Evolutionary conservation across 192 early-diverging fungal species (phyloP).

Genomic region (Thamnidium elegans): DNA sequence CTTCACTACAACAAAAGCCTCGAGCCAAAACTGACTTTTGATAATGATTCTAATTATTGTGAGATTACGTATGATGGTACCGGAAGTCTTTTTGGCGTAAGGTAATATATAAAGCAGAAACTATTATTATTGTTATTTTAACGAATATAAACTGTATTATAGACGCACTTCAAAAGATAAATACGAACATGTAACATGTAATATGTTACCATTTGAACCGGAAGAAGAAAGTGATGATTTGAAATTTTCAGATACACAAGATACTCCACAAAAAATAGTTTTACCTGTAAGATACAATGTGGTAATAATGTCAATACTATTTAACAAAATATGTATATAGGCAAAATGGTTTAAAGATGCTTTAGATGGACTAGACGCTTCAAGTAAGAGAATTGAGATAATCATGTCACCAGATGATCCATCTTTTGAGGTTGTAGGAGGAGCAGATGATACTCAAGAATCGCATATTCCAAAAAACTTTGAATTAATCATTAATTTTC

Average conservation of each 20-base stretch:
- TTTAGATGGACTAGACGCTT: conserved; percentile 14
- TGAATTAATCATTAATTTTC: conserved; percentile 1
- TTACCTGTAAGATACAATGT: conserved; percentile 8
- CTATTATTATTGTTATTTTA: neutral
- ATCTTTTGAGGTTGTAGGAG: conserved; percentile 10
- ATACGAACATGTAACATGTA: neutral
- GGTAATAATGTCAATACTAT: neutral
- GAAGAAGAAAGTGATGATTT: conserved; percentile 12
- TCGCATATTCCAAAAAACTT: conserved; percentile 4
- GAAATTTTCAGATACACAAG: neutral
- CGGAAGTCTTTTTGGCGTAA: conserved; percentile 5
- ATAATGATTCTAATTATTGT: conserved; percentile 8
- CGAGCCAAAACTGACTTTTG: too few species aligned
- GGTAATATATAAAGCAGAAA: neutral
- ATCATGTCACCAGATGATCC: conserved; percentile 21
- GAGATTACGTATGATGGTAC: conserved; percentile 21
- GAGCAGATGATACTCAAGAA: conserved; percentile 9
- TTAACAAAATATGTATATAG: neutral
- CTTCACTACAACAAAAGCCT: neutral
- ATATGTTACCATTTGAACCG: conserved; percentile 13
- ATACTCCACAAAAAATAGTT: conserved; percentile 9
- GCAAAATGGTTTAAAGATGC: conserved; percentile 18
- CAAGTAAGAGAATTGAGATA: conserved; percentile 17
- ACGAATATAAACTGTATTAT: neutral
- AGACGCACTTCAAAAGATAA: conserved; percentile 11